Percentiles rank a stretch among this genome's conserved stretches.
Conservation (phyloP, 495 filamentous ascomycete species). For the Penicillium chermesinum region DNA sequence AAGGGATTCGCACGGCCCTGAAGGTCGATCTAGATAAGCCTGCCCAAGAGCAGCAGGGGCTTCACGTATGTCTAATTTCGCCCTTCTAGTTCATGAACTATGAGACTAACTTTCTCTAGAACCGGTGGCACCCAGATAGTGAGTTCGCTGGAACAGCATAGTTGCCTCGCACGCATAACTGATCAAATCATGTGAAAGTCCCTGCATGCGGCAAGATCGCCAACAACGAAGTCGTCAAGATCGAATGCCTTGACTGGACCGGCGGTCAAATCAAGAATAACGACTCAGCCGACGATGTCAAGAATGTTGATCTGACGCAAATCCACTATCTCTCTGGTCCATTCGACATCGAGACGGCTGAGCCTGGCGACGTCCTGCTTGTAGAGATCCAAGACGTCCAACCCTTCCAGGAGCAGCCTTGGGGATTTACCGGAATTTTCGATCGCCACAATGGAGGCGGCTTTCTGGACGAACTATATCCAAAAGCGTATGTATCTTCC, state of each 20-base stretch:
- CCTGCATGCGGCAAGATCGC: slow-evolving; percentile 70
- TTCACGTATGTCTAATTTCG: slow-evolving; percentile 59
- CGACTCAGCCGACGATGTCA: slow-evolving; percentile 83
- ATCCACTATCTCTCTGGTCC: slow-evolving; percentile 89
- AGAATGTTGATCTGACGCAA: slow-evolving; percentile 75
- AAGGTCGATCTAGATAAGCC: slow-evolving; percentile 76
- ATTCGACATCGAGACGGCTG: slow-evolving; percentile 81
- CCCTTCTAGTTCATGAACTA: not conserved
- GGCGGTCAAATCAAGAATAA: slow-evolving; percentile 88
- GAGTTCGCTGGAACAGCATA: slow-evolving; percentile 11
- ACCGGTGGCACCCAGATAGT: slow-evolving; percentile 94
- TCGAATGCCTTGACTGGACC: slow-evolving; percentile 88
- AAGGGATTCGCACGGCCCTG: slow-evolving; percentile 63
- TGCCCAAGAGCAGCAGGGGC: slow-evolving; percentile 64
- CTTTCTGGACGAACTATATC: slow-evolving; percentile 87
- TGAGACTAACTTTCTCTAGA: slow-evolving; percentile 44
- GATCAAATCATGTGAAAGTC: slow-evolving; percentile 44
- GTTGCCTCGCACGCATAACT: not conserved
- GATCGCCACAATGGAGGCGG: slow-evolving; percentile 80
- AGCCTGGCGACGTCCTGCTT: slow-evolving; percentile 79
- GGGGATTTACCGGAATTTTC: slow-evolving; percentile 92
- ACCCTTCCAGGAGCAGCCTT: slow-evolving; percentile 78
- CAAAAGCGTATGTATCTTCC: slow-evolving; percentile 54
- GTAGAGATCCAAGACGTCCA: slow-evolving; percentile 97
- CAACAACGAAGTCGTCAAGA: slow-evolving; percentile 86